Conservation (phyloP, 208 protist genomes). For the Trypanosoma congolense region DNA sequence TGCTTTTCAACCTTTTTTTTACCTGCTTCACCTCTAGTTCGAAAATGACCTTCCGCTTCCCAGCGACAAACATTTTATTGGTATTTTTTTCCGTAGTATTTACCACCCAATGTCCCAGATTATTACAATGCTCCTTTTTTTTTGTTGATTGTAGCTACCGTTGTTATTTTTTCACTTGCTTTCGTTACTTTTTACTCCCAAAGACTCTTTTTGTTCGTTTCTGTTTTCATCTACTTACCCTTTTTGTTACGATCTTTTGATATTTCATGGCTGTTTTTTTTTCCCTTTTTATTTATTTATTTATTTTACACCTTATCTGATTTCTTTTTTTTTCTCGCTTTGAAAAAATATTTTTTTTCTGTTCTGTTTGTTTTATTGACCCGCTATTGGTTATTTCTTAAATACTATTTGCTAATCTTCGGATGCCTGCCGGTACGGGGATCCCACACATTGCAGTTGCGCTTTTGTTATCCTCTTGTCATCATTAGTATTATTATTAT, state of each 20-base stretch:
- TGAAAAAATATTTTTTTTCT: not conserved
- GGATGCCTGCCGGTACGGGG: too few species aligned
- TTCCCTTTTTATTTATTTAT: conserved; percentile 3
- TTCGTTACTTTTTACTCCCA: conserved; percentile 5
- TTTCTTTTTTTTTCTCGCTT: not conserved
- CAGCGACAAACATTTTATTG: too few species aligned
- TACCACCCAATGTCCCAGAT: too few species aligned
- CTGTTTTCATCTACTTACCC: conserved; percentile 2
- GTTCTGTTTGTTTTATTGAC: not conserved
- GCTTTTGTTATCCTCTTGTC: too few species aligned
- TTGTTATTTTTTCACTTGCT: not conserved
- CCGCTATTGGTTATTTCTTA: not conserved
- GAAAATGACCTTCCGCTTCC: too few species aligned
- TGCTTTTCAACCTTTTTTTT: too few species aligned
- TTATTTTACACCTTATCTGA: not conserved
- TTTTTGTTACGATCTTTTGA: conserved; percentile 4
- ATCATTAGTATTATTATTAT: too few species aligned
- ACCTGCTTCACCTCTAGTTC: too few species aligned
- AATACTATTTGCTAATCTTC: too few species aligned
- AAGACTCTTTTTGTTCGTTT: not conserved
- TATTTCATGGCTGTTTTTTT: conserved; percentile 11
- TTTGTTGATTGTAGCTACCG: conserved; percentile 8
- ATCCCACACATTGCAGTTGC: too few species aligned
- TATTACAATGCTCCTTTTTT: conserved; percentile 2
- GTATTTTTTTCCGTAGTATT: conserved; percentile 17